Evolutionary conservation across 1,284 basidiomycete species (phyloP), one percentile per base, ranked within the genome.

Genomic region (Schizophyllum commune): DNA sequence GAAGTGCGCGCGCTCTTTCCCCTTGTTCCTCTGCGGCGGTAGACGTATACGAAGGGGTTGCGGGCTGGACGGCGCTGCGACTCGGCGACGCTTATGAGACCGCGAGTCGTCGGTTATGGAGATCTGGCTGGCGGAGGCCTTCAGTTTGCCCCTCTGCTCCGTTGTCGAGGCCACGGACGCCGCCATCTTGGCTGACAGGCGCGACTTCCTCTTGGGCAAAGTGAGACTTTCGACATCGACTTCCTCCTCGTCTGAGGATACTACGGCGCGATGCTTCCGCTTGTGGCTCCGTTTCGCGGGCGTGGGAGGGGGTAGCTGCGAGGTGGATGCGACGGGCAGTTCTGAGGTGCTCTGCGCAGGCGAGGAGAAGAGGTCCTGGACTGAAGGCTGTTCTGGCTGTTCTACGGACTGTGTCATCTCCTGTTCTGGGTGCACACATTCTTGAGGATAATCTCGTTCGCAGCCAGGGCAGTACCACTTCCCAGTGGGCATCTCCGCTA

Each of bases 401-500:
- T 34, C 66, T 65, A 20, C 69, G 66, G 83, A 80, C 15, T 83
- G 74, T 7, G 82, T 82, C 5, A 72, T 64, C 63, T 75, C 79
- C 55, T 73, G 68, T 20, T 67, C 61, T 22, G 63, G 62, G 20
- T 65, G 62, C 59, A 58, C 55, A 62, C 34, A 22, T 34, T 61
- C 58, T 56, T 56, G 60, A 58, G 78, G 76, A 67, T 47, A 47
- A 47, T 47, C 13, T 11, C 17, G 39, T 47, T 47, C 39, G 53
- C 90, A 92, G 52, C 72, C 65, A 33, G 88, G 88, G 71, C 90
- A 92, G 68, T 83, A 79, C 90, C 91, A 91, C 70, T 78, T 79
- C 65, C 91, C 93, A 53, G 84, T 82, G 0, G 94, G 94, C 19
- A 85, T 78, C 64, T 83, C 79, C 60, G 80, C 77, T 17, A 94